A percentile compares a stretch with the other conserved stretches of the same genome.
Conservation (phyloP, 495 filamentous ascomycete genomes). For the Letharia lupina region DNA sequence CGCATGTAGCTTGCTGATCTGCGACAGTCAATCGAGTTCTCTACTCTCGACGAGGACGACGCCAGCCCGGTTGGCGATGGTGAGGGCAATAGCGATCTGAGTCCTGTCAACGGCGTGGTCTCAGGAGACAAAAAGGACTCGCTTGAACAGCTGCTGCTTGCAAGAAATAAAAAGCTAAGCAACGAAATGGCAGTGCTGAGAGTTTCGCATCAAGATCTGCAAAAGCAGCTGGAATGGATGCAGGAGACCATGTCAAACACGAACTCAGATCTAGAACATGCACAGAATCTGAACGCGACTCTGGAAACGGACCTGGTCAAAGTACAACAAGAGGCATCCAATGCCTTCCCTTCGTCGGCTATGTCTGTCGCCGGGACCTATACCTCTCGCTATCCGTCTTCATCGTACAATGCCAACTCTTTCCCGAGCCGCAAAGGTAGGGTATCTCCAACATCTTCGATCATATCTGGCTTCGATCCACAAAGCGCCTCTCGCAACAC, state of each 20-base stretch:
- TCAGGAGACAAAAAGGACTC: slow-evolving; percentile 63
- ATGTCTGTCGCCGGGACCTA: slow-evolving; percentile 93
- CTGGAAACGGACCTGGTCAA: slow-evolving; percentile 86
- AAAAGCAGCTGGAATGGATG: slow-evolving; percentile 66
- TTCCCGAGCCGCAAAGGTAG: slow-evolving; percentile 48
- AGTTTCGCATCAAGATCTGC: slow-evolving; percentile 89
- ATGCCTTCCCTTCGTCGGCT: slow-evolving; percentile 74
- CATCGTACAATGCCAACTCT: slow-evolving; percentile 51
- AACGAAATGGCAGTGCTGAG: slow-evolving; percentile 88
- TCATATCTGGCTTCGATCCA: slow-evolving; percentile 90
- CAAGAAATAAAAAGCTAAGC: slow-evolving; percentile 89
- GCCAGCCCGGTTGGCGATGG: slow-evolving; percentile 27
- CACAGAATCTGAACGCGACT: slow-evolving; percentile 73
- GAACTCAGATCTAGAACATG: slow-evolving; percentile 77
- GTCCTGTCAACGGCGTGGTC: slow-evolving; percentile 38
- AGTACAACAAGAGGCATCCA: slow-evolving; percentile 75
- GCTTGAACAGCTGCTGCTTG: slow-evolving; percentile 81
- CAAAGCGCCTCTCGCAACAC: slow-evolving; percentile 41
- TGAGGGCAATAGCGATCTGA: slow-evolving; percentile 26
- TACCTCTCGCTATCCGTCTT: slow-evolving; percentile 70
- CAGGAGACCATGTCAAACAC: slow-evolving; percentile 77
- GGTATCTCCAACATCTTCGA: slow-evolving; percentile 91
- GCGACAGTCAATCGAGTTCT: slow-evolving; percentile 79
- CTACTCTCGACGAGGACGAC: slow-evolving; percentile 80
- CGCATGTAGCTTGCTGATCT: slow-evolving; percentile 16